These are phyloP conservation scores for Cichorium intybus DNA, from an alignment of 140 eudicot species.

Conservation along the genomic window DNA sequence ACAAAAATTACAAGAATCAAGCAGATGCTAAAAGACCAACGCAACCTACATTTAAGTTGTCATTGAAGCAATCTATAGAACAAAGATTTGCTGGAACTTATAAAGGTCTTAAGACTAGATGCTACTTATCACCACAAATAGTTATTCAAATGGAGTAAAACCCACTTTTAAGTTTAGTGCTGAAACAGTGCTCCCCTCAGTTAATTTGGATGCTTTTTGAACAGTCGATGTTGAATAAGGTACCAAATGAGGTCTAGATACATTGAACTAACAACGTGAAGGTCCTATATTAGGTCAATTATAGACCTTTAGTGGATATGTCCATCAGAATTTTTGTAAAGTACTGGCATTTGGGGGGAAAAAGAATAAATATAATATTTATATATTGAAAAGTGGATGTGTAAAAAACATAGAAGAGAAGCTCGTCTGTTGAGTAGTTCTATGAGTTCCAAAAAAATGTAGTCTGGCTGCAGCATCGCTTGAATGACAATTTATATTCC, in stretches of 20 bases:
- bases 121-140: conserved; percentile 17
- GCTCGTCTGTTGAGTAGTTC: conserved; percentile 16
- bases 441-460: conserved; percentile 13
- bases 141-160: conserved; percentile 24
- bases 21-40: conserved; percentile 28
- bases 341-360: conserved; percentile 20
- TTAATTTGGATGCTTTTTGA: conserved; percentile 13
- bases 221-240: conserved; percentile 19
- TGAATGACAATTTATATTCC: conserved; percentile 1
- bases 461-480: conserved; percentile 21
- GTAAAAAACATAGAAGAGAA: conserved; percentile 20
- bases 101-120: conserved; percentile 18
- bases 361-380: conserved; percentile 1
- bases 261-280: conserved; percentile 28
- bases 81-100: conserved; percentile 32
- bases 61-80: conserved; percentile 26
- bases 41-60: conserved; percentile 29
- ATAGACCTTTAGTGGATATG: conserved; percentile 29
- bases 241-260: conserved; percentile 26
- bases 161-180: conserved; percentile 31
- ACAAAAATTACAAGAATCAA: conserved; percentile 1
- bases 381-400: conserved; percentile 25
- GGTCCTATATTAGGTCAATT: conserved; percentile 20
- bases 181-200: conserved; percentile 31
- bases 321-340: conserved; percentile 24